These are phyloP conservation scores for Vitis labrusca DNA, from an alignment of 164 flowering plant genomes.

Conservation along the genomic window DNA sequence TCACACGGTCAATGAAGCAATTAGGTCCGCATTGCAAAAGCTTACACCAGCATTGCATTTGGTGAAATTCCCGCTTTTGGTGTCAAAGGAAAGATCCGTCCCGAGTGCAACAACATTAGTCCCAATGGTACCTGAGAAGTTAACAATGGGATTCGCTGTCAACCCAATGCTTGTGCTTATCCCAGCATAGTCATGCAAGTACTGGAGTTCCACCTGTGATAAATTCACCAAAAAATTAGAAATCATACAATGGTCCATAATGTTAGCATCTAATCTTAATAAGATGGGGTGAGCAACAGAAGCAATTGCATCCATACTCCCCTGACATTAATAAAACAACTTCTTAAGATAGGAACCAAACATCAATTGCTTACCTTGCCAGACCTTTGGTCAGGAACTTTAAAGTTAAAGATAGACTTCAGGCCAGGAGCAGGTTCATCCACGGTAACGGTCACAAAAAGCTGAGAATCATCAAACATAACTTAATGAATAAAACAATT, in stretches of 20 bases:
- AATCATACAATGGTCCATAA: not conserved
- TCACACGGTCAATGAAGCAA: constrained; percentile 61
- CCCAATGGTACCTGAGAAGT: constrained; percentile 61
- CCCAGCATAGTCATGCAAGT: constrained; percentile 45
- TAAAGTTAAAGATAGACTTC: constrained; percentile 65
- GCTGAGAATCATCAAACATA: constrained; percentile 34
- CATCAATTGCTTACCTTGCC: constrained; percentile 48
- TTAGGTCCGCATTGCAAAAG: constrained; percentile 44
- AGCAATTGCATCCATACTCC: no score
- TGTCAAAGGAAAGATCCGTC: constrained; percentile 56
- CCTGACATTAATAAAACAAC: no score
- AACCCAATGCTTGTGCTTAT: constrained; percentile 54
- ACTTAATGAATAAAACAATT: no score
- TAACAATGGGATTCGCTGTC: constrained; percentile 62
- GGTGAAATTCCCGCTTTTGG: constrained; percentile 40
- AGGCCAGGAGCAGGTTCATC: constrained; percentile 73
- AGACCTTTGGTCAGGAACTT: constrained; percentile 75
- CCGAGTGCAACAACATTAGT: constrained; percentile 41
- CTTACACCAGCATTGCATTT: constrained; percentile 57
- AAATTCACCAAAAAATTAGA: constrained; percentile 7
- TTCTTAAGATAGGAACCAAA: not conserved
- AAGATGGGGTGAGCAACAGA: no score
- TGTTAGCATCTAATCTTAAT: no score
- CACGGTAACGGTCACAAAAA: constrained; percentile 53
- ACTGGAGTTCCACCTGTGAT: constrained; percentile 54